A percentile compares a stretch with the other conserved stretches of the same genome.
These are phyloP conservation scores for Inga leiocalycina DNA, from an alignment of 306 rosid species.

Conservation along the genomic window DNA sequence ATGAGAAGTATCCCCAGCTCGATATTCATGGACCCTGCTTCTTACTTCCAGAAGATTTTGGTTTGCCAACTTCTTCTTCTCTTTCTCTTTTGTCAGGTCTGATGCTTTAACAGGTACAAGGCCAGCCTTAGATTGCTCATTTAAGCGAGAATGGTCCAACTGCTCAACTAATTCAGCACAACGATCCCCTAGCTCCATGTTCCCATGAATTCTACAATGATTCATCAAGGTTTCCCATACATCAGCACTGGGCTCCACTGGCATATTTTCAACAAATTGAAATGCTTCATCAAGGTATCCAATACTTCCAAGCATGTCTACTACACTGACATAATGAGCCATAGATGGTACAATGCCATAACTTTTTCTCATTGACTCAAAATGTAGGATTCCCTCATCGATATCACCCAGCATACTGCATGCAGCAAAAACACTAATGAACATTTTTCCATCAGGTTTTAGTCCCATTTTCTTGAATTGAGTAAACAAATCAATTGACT, in stretches of 20 bases:
- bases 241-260: slow-evolving; percentile 59
- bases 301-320: slow-evolving; percentile 74
- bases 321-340: slow-evolving; percentile 63
- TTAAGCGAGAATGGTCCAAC: slow-evolving; percentile 59
- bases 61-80: slow-evolving; percentile 55
- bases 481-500: slow-evolving; percentile 70
- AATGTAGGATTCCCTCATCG: slow-evolving; percentile 70
- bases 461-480: slow-evolving; percentile 62
- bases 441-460: slow-evolving; percentile 75
- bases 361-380: slow-evolving; percentile 67
- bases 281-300: slow-evolving; percentile 81
- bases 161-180: slow-evolving; percentile 76
- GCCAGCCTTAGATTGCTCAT: slow-evolving; percentile 72
- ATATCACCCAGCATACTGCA: slow-evolving; percentile 66
- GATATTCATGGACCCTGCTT: slow-evolving; percentile 82
- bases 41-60: slow-evolving; percentile 67
- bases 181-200: slow-evolving; percentile 65
- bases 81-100: slow-evolving; percentile 60
- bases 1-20: slow-evolving; percentile 87
- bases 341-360: slow-evolving; percentile 66
- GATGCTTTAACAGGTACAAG: slow-evolving; percentile 63
- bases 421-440: slow-evolving; percentile 63
- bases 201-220: slow-evolving; percentile 77
- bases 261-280: slow-evolving; percentile 74
- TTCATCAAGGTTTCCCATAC: slow-evolving; percentile 83